Conservation (phyloP, 192 early-diverging fungal genomes). For the Dissophora ornata region DNA sequence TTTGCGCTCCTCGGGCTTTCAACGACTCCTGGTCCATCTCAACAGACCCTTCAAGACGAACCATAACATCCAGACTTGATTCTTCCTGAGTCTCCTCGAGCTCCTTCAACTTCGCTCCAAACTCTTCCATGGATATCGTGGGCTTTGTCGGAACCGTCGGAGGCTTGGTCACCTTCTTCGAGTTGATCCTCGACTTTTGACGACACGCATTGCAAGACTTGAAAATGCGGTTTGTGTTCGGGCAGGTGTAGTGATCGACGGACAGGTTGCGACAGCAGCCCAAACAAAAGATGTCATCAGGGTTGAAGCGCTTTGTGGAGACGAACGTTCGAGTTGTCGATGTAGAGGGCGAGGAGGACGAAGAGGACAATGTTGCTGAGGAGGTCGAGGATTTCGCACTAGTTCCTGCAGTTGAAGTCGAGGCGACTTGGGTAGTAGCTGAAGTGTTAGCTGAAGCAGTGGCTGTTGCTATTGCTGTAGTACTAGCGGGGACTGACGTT, state of each 20-base stretch:
- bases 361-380: background rate
- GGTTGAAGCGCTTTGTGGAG: conserved; percentile 44
- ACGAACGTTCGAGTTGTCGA: conserved; percentile 12
- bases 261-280: conserved; percentile 49
- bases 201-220: conserved; percentile 55
- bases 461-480: background rate
- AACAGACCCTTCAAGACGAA: conserved; percentile 28
- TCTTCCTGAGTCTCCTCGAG: conserved; percentile 41
- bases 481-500: background rate
- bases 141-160: conserved; percentile 26
- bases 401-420: conserved; percentile 11
- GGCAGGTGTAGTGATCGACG: conserved; percentile 43
- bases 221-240: conserved; percentile 37
- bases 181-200: conserved; percentile 47
- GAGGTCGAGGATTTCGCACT: background rate
- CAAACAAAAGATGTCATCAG: conserved; percentile 49
- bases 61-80: conserved; percentile 41
- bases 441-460: background rate
- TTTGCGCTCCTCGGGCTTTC: conserved; percentile 35
- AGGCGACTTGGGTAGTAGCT: conserved; percentile 1
- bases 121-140: conserved; percentile 47
- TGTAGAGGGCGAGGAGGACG: conserved; percentile 11
- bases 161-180: conserved; percentile 47
- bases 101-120: conserved; percentile 31
- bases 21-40: conserved; percentile 51